phyloP scores from a whole-genome alignment of 768 basidiomycete species.

The Suillus placidus region DNA sequence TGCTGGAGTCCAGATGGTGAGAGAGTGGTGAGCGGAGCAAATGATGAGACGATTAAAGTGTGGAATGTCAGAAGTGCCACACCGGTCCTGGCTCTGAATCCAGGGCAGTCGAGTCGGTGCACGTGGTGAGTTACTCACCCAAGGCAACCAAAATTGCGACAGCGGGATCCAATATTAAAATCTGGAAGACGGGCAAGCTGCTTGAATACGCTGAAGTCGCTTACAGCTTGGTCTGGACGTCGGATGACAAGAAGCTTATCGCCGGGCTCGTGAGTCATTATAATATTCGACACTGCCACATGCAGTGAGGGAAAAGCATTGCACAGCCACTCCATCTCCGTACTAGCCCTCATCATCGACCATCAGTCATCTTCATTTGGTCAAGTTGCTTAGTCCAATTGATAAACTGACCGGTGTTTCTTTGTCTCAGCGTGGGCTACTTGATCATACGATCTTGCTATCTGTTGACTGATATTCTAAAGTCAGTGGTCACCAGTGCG shows the following conservation, averaged over 20 bases:
- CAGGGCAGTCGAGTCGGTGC: conserved; percentile 20
- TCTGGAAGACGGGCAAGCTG: conserved; percentile 29
- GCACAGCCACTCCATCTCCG: too few species aligned
- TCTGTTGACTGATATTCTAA: too few species aligned
- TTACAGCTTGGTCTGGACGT: background rate
- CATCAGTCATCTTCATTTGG: too few species aligned
- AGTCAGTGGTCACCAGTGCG: too few species aligned
- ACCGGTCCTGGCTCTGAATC: conserved; percentile 10
- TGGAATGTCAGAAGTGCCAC: background rate
- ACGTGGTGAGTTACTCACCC: conserved; percentile 31
- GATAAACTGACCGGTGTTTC: too few species aligned
- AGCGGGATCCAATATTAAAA: conserved; percentile 27
- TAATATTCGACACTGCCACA: background rate
- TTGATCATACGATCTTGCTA: too few species aligned
- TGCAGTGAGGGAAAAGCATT: background rate
- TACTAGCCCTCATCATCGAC: too few species aligned
- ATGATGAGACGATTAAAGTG: background rate
- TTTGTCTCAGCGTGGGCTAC: too few species aligned
- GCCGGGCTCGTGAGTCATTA: background rate
- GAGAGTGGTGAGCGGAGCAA: background rate
- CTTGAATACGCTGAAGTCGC: conserved; percentile 1
- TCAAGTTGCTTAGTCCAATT: too few species aligned
- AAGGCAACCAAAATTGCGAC: conserved; percentile 31
- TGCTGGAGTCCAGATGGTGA: conserved; percentile 23
- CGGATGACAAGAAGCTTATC: background rate